Conservation (phyloP, 2,329 filamentous ascomycete species). For the Passalora sequoiae region DNA sequence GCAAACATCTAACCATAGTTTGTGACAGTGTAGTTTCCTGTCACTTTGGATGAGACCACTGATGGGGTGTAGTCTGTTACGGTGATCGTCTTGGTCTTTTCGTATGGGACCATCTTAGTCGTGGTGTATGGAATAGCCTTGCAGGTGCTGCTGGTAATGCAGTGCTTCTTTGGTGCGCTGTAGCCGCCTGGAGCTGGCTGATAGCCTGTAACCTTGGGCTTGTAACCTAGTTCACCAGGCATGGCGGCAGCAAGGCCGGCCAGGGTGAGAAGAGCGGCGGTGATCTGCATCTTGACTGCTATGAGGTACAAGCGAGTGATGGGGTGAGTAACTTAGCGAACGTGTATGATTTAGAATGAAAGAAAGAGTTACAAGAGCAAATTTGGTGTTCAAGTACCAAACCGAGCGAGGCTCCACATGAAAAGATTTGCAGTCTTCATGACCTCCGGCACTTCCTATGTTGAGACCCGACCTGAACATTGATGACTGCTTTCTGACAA, state of each 20-base stretch:
- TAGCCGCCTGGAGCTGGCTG: not conserved
- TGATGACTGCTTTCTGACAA: too few relatives aligned
- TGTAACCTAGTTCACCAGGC: constrained; percentile 9
- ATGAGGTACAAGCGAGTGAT: not conserved
- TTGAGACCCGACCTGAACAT: not conserved
- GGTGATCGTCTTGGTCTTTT: constrained; percentile 15
- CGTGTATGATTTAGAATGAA: not conserved
- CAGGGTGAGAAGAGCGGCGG: constrained; percentile 11
- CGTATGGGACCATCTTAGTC: constrained; percentile 15
- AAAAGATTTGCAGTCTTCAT: too few relatives aligned
- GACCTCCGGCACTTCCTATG: too few relatives aligned
- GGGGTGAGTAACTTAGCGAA: not conserved
- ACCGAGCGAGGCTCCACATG: not conserved
- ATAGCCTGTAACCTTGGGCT: constrained; percentile 1
- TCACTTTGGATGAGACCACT: constrained; percentile 7
- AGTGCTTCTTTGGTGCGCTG: constrained; percentile 5
- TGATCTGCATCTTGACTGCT: constrained; percentile 16
- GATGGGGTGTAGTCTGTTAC: constrained; percentile 14
- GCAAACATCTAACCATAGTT: constrained; percentile 4
- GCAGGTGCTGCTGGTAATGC: constrained; percentile 17
- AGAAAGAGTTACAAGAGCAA: not conserved
- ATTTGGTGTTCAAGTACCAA: not conserved
- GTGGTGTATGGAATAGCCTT: constrained; percentile 14
- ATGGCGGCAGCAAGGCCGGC: constrained; percentile 15
- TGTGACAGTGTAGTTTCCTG: constrained; percentile 8